Conservation (phyloP, 345 rosid genomes). For the Hibiscus syriacus region DNA sequence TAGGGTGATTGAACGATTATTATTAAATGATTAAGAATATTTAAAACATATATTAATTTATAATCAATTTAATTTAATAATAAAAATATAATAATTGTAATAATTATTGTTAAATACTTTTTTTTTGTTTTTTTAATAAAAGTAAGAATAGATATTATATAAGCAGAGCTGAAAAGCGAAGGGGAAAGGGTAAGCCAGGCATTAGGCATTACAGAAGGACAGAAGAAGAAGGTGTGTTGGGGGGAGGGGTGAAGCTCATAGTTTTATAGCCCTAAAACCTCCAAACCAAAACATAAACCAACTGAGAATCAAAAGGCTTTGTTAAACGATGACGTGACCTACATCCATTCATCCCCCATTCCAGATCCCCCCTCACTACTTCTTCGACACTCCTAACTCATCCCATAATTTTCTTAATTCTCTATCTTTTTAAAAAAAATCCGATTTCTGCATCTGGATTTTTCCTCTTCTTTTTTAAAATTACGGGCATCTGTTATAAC, state of each 20-base stretch:
- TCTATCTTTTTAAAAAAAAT: too few relatives aligned
- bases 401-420: constrained; percentile 9
- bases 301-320: constrained; percentile 7
- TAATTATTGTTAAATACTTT: too few relatives aligned
- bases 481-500: not conserved
- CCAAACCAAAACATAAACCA: not conserved
- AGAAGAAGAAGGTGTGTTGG: too few relatives aligned
- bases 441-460: constrained; percentile 8
- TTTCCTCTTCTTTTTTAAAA: too few relatives aligned
- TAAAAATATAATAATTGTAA: too few relatives aligned
- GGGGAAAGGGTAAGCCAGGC: not conserved
- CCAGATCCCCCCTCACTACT: not conserved
- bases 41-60: too few relatives aligned
- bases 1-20: too few relatives aligned
- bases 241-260: not conserved
- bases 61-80: too few relatives aligned
- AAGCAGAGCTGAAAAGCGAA: not conserved
- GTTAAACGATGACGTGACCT: constrained; percentile 38
- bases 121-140: not conserved
- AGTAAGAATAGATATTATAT: not conserved
- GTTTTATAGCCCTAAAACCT: not conserved
- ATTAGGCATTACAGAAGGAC: not conserved
- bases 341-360: constrained; percentile 4
- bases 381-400: constrained; percentile 24
- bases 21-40: too few relatives aligned